phyloP scores from a whole-genome alignment of 805 yeast species.

The Komagataella phaffii region DNA sequence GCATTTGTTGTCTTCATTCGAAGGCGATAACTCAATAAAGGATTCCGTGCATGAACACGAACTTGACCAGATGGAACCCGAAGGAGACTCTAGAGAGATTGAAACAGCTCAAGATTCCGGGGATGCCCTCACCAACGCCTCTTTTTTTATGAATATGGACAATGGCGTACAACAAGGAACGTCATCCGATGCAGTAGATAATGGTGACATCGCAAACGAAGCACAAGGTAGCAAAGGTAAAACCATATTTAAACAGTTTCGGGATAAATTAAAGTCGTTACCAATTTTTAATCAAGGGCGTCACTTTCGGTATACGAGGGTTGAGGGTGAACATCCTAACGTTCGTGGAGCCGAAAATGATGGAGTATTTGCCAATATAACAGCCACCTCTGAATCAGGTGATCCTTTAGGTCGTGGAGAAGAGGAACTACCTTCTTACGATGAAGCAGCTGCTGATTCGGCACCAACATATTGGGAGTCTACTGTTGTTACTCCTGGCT shows the following conservation, averaged over 20 bases:
- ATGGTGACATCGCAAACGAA: not conserved
- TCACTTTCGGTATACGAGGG: not conserved
- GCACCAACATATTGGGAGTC: conserved; percentile 97
- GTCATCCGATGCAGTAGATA: not conserved
- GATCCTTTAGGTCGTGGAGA: conserved; percentile 23
- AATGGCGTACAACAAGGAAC: not conserved
- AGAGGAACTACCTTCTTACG: conserved; percentile 72
- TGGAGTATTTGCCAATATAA: conserved; percentile 86
- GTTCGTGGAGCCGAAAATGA: conserved; percentile 36
- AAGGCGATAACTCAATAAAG: conserved; percentile 1
- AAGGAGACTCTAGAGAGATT: not conserved
- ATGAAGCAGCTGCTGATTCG: conserved; percentile 88
- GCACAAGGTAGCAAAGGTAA: not conserved
- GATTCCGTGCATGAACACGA: not conserved
- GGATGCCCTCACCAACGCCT: not conserved
- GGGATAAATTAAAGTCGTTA: not conserved
- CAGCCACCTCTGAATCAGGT: conserved; percentile 60
- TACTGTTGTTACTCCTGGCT: conserved; percentile 66
- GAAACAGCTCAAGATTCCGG: not conserved
- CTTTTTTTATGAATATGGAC: not conserved
- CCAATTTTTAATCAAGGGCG: not conserved
- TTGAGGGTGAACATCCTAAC: conserved; percentile 1
- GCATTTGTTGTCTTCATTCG: conserved; percentile 7
- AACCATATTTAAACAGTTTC: not conserved
- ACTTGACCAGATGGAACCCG: not conserved